Base-by-base conservation (phyloP, 441 rosid genomes). In the Viola pubescens region DNA sequence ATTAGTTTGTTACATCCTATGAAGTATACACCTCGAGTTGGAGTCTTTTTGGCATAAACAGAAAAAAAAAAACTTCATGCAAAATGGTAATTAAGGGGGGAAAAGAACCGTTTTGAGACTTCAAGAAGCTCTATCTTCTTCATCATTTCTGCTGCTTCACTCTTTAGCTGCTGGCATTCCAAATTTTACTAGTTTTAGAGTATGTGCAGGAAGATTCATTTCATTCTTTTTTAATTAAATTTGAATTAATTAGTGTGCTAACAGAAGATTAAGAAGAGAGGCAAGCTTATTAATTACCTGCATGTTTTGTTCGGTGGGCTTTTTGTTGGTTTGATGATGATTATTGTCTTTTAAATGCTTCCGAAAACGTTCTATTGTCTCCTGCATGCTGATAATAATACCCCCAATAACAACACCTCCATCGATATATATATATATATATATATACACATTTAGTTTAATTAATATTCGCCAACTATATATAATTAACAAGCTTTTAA, bases 71-170 rank as follows among this genome's bases (percentile, higher is more conserved):
- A 45, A 45, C 9, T 54, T 12, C 12, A 38, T 9, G 9, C 13
- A 37, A 37, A 54, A 7, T 54, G n/a, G 3, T 6, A 2, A 40
- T 37, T 54, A 7, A 34, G 5, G 54, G 5, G 44, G 6, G 9
- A 47, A 44, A 8, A 49, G 3, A 54, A 89, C 97, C 96, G 76
- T 81, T 79, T 87, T 3, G 94, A 75, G 46, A 61, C 79, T 78
- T 92, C 97, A 54, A 92, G 94, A 56, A 62, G 70, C 76, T 92
- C 94, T 16, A 89, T 86, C 77, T 81, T 87, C 81, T 79, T 84
- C 79, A 69, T 50, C 90, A 92, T 75, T 66, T 59, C 70, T 56
- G 80, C 78, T 69, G 89, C 81, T 77, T 92, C 98, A 10, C 62
- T 69, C 82, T 82, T 84, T 78, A 82, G 68, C 67, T 74, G 77